Evolutionary conservation across 768 basidiomycete genomes (phyloP), one percentile per base, ranked within the genome.

Genomic region (Suillus spraguei): DNA sequence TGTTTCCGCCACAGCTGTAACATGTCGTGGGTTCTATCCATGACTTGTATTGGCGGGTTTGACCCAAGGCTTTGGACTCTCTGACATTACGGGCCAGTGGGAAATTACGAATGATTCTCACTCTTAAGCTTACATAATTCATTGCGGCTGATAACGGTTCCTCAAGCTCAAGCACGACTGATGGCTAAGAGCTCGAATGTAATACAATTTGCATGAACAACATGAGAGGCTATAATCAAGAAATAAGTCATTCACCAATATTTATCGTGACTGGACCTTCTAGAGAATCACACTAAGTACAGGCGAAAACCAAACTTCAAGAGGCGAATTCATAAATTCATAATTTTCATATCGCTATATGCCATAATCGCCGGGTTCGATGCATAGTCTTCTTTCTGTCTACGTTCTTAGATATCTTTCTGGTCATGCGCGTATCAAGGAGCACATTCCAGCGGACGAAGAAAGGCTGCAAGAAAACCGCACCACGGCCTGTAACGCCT

Each of bases 381-480:
- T 52, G 53, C 38, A 41, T 66, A 16, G 54, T 61, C 35, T 64
- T 66, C 38, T 35, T 75, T 81, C 59, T 75, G 68, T 63, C 72
- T 80, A 50, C 87, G 84, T 39, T 67, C 71, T 65, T 84, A 82
- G 64, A 90, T 80, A 56, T 90, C 87, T 63, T 81, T 22, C 90
- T 81, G 5, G 89, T 91, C 86, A 92, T 86, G 42, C 90, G 82
- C 10, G 95, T 96, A 44, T 91, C 89, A 60, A 96, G 82, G 20
- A 96, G 69, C 22, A 78, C 76, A 74, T 97, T 95, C 94, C 93
- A 98, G 67, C 95, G 94, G 39, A 94, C 81, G 77, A 95, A 98
- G 81, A 93, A 96, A 1, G 95, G 95, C 71, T 96, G 95, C 2
- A 91, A 83, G 71, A 94, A 98, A 71, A 97, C 97, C 42, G 87